Conservation (phyloP, 495 filamentous ascomycete genomes). For the Hypoxylon subgilvum region DNA sequence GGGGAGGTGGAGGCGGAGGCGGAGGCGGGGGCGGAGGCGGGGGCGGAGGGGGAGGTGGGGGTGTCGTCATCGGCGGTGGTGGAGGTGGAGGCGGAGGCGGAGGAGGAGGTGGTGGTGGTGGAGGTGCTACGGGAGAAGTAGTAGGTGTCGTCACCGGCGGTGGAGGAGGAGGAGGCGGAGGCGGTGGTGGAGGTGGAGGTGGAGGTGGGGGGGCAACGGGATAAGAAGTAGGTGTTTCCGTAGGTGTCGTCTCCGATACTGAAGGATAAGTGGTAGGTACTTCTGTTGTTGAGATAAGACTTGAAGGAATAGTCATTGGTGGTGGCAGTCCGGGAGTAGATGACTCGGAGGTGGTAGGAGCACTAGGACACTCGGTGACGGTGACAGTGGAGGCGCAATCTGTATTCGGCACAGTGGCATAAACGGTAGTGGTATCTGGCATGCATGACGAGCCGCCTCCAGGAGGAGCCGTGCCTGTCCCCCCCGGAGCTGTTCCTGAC, state of each 20-base stretch:
- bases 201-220: neutral
- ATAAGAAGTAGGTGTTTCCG: neutral
- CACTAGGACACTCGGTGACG: neutral
- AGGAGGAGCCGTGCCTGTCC: slow-evolving; percentile 1
- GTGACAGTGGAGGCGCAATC: slow-evolving; percentile 3
- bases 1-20: too few species aligned
- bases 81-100: too few species aligned
- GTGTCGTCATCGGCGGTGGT: too few species aligned
- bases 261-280: neutral
- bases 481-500: neutral
- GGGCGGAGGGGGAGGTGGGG: too few species aligned
- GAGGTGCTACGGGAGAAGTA: neutral
- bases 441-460: neutral
- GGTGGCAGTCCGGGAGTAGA: neutral
- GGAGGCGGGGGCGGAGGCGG: too few species aligned
- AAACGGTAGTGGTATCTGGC: slow-evolving; percentile 18
- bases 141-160: slow-evolving; percentile 2
- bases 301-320: slow-evolving; percentile 4
- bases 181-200: neutral
- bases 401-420: slow-evolving; percentile 11
- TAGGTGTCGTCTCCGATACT: slow-evolving; percentile 1
- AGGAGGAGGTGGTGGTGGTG: too few species aligned
- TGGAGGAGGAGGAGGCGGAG: too few species aligned
- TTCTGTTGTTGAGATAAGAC: neutral
- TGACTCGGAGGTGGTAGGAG: neutral